Evolutionary conservation across 169 alveolate species (phyloP), one percentile per base, ranked within the genome.

Genomic region (Plasmodium falciparum): DNA sequence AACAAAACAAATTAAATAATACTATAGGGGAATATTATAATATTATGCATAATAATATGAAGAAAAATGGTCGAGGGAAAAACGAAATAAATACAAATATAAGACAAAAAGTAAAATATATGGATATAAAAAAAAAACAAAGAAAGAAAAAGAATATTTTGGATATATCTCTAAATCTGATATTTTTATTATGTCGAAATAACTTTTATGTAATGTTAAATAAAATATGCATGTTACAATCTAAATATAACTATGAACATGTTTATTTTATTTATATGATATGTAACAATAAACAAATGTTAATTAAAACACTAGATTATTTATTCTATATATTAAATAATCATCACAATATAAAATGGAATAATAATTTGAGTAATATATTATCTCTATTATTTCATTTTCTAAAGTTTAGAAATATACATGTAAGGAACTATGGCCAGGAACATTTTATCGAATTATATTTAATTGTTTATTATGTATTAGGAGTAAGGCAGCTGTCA

Each of bases 221-320:
- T 43, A 70, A 72, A 49, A 47, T 86, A 50, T 72, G 88, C 22
- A 86, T 74, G 8, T 52, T 86, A 29, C 56, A 86, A 66, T 43
- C 88, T 13, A 86, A 86, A 39, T 86, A 86, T 73, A 70, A 65
- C n/a, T 86, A 86, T 22, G 92, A 73, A 33, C 92, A 86, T 24
- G 49, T 72, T 24, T 86, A 86, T 22, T 86, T 86, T 45, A 73
- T 86, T 26, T 73, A 72, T 43, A 86, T 86, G 92, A 86, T 86
- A 24, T 86, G 92, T 49, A 86, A 86, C 39, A 86, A 72, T 54
- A 59, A 86, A 65, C 29, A n/a, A n/a, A 47, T 86, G 33, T 62
- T 86, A 49, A 50, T 43, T 86, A 72, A 72, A n/a, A 56, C 88
- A 17, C 47, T 86, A 52, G 88, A 86, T 67, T 86, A 86, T 49